Base-by-base conservation (phyloP, 805 yeast species). In the Pichia paraexigua region DNA sequence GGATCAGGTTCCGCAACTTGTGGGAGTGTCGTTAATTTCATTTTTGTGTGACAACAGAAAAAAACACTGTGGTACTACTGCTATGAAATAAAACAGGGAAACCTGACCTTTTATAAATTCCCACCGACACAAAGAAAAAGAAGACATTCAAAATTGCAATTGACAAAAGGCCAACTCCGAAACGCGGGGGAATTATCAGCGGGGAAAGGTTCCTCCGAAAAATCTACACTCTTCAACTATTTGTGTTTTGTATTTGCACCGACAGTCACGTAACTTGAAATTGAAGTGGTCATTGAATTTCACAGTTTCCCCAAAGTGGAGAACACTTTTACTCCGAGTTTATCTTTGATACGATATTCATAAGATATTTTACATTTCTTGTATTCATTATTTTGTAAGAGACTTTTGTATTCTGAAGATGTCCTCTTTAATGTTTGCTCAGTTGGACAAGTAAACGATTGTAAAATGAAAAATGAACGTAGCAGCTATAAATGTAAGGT, bases 1-100 rank as follows among this genome's bases (percentile, higher is more conserved):
- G 74, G 74, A 27, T 64, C 60, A 13, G 73, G 75, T 25, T 65
- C 69, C 5, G 50, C 54, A 17, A 53, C 53, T 15, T 58, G 51
- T 25, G 63, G 65, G 18, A 58, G 48, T 28, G 58, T 57, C 2
- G 63, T 64, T 66, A 72, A 56, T 47, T 63, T 57, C 70, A 71
- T 78, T 2, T 37, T 50, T 22, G 25, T n/a, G 8, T 18, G 41
- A 21, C 17, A 40, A 40, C 20, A 20, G 17, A 40, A 40, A 20
- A 2, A 21, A n/a, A 35, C 20, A 12, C n/a, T 17, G 9, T 17
- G 20, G 18, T 2, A 35, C 5, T 13, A 12, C n/a, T n/a, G 3
- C 18, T n/a, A n/a, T 15, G 41, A 18, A n/a, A 9, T 3, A 5
- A 35, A n/a, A 35, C 20, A 5, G 18, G 39, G 39, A n/a, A 35